Evolutionary conservation across 2,329 filamentous ascomycete species (phyloP), one percentile per base, ranked within the genome.

Genomic region (Verruconis gallopava): DNA sequence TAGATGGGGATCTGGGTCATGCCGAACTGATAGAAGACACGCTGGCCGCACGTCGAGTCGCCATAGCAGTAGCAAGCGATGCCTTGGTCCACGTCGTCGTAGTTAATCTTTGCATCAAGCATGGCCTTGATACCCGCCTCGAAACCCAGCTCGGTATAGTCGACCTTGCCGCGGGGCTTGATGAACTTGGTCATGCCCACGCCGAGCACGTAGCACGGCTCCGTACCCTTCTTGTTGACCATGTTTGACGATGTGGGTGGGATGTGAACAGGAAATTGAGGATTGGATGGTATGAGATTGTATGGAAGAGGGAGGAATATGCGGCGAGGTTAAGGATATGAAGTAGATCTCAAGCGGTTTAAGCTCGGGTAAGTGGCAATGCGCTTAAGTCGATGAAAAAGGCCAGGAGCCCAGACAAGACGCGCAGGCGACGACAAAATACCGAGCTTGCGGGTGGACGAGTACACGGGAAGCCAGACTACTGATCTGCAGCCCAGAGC

Each of bases 131-230:
- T 71, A 51, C 85, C 85, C 9, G 86, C 86, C 63, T 95, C 88
- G 61, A 88, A 95, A 44, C 88, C 88, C 18, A 95, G 77, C 59
- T 94, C 88, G 5, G 85, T 85, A 66, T 95, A 95, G 67, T 94
- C 86, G 50, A 93, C 83, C 60, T 89, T 89, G 59, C 85, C 85
- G 44, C 88, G 77, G 33, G 88, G 88, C 70, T 95, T 95, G 75
- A 95, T 89, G 74, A 96, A 96, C 66, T 93, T 93, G 66, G 89
- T 96, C 85, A 96, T 91, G 67, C 89, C 89, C 52, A 96, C 91
- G 68, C 89, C 89, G 47, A 96, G 77, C 58, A 96, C 84, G 71
- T 96, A 96, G 70, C 72, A 71, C 52, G 72, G 71, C 48, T 68
- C 64, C 43, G 58, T 56, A 55, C 60, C 51, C 25, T 30, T 30